Percentiles rank a stretch among this genome's conserved stretches.
phyloP scores from a whole-genome alignment of 1,284 basidiomycete species.

The Afroboletus lepidellus region DNA sequence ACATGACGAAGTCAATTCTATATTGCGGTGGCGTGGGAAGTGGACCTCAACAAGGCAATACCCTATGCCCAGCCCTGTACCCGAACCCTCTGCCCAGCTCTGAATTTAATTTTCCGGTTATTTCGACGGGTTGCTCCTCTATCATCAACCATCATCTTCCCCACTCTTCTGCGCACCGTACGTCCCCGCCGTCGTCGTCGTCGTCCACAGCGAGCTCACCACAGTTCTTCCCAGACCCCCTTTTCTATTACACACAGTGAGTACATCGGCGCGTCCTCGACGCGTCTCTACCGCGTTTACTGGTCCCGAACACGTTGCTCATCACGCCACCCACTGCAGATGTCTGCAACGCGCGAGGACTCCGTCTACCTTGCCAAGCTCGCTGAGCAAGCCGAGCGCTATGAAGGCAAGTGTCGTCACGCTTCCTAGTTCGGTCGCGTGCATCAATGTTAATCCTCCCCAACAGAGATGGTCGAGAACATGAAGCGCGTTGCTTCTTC shows the following conservation, averaged over 20 bases:
- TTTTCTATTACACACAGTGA: constrained; percentile 33
- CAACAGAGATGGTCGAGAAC: constrained; percentile 95
- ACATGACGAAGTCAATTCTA: constrained; percentile 8
- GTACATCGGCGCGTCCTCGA: constrained; percentile 32
- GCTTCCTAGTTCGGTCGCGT: constrained; percentile 4
- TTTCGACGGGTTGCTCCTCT: constrained; percentile 41
- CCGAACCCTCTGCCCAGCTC: constrained; percentile 51
- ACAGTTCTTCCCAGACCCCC: constrained; percentile 17
- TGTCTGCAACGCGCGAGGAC: constrained; percentile 91
- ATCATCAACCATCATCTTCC: constrained; percentile 48
- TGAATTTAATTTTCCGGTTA: constrained; percentile 51
- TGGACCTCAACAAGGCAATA: constrained; percentile 20
- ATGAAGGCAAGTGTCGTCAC: constrained; percentile 75
- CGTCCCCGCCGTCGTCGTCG: constrained; percentile 33
- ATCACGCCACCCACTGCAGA: constrained; percentile 41
- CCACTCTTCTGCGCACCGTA: constrained; percentile 34
- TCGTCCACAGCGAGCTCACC: constrained; percentile 35
- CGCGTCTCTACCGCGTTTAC: constrained; percentile 32
- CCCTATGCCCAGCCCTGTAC: constrained; percentile 37
- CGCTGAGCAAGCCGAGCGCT: constrained; percentile 97
- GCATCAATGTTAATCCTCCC: constrained; percentile 16
- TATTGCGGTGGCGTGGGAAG: constrained; percentile 29
- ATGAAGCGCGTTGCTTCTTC: constrained; percentile 98
- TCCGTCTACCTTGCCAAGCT: constrained; percentile 99
- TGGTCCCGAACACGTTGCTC: constrained; percentile 17